Conservation (phyloP, 192 early-diverging fungal species). For the Chytriomyces sp. region DNA sequence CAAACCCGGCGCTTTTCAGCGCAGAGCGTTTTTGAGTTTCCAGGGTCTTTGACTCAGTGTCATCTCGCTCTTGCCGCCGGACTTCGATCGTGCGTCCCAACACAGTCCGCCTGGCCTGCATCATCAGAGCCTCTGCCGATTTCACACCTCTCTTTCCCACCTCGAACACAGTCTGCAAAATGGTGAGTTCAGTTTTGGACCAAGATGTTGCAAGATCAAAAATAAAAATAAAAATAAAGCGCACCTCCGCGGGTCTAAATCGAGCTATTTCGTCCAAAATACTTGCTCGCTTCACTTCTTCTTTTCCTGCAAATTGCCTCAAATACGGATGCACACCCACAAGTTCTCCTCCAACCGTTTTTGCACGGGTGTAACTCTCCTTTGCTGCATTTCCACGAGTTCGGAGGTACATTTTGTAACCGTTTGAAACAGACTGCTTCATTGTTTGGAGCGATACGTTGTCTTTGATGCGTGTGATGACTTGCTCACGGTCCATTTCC, state of each 20-base stretch:
- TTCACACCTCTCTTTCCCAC: constrained; percentile 84
- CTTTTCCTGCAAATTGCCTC: not conserved
- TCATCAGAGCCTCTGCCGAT: constrained; percentile 63
- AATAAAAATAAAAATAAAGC: constrained; percentile 13
- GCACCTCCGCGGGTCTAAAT: constrained; percentile 45
- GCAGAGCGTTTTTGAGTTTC: constrained; percentile 25
- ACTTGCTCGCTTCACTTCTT: constrained; percentile 19
- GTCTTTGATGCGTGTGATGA: constrained; percentile 61
- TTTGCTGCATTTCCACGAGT: constrained; percentile 80
- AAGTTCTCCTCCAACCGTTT: constrained; percentile 73
- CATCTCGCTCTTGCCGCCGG: constrained; percentile 57
- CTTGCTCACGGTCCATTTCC: constrained; percentile 77
- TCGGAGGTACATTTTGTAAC: constrained; percentile 83
- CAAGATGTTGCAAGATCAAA: too few relatives aligned
- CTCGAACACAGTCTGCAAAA: constrained; percentile 88
- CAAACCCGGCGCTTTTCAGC: constrained; percentile 15
- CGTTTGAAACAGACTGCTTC: constrained; percentile 74
- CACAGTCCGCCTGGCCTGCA: constrained; percentile 49
- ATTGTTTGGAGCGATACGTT: constrained; percentile 71
- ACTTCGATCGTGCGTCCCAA: constrained; percentile 60
- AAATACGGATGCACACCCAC: constrained; percentile 85
- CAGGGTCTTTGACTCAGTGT: constrained; percentile 44
- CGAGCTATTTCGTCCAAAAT: constrained; percentile 37
- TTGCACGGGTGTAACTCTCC: constrained; percentile 87
- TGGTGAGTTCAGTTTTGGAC: not conserved